Evolutionary conservation across 805 yeast genomes (phyloP).

Genomic region (Candida pini): DNA sequence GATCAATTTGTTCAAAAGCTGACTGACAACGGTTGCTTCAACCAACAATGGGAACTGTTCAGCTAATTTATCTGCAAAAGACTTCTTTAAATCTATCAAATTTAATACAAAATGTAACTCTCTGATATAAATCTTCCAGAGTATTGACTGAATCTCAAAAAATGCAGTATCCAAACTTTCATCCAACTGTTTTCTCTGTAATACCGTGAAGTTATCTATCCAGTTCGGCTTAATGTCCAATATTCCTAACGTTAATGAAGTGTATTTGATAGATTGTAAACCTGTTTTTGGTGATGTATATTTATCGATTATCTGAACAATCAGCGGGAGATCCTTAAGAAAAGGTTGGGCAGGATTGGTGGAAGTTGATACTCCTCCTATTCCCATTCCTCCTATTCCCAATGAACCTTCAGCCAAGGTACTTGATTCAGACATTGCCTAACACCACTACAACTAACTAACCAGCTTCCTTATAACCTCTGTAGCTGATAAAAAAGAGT

Average conservation of each 20-base stretch:
- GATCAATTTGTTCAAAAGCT: neutral
- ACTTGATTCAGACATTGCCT: no score
- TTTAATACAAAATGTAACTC: neutral
- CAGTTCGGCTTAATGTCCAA: neutral
- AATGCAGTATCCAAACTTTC: neutral
- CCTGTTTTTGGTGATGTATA: neutral
- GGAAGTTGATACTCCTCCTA: no score
- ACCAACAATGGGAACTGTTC: neutral
- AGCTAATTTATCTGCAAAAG: neutral
- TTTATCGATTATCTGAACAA: conserved; percentile 1
- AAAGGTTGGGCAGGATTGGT: neutral
- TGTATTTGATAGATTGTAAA: neutral
- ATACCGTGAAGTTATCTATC: conserved; percentile 2
- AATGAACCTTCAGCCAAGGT: no score
- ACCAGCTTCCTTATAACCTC: no score
- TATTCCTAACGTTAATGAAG: neutral
- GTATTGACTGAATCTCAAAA: neutral
- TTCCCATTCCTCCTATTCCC: no score
- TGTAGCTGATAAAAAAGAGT: no score
- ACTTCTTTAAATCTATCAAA: neutral
- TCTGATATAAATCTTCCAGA: neutral
- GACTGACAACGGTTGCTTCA: neutral
- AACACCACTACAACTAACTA: no score
- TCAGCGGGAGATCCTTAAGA: conserved; percentile 1
- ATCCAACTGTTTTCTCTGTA: neutral